A percentile compares a stretch with the other conserved stretches of the same genome.
Conservation (phyloP, 352 stramenopile species). For the Globisporangium abappressorium region DNA sequence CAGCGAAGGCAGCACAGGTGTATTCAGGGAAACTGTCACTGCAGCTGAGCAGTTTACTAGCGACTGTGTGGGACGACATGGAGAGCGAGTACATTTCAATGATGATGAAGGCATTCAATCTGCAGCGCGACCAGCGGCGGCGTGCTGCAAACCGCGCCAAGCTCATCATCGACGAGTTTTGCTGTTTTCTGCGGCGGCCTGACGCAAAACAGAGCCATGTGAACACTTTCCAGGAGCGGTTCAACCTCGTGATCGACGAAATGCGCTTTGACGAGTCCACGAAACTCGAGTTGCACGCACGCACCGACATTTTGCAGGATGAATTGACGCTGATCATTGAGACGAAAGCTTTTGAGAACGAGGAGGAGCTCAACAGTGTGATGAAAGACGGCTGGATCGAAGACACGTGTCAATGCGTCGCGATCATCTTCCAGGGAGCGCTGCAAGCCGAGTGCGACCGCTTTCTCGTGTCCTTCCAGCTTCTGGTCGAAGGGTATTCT, state of each 20-base stretch:
- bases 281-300: slow-evolving; percentile 79
- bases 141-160: slow-evolving; percentile 25
- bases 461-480: slow-evolving; percentile 54
- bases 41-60: slow-evolving; percentile 28
- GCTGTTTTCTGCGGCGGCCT: slow-evolving; percentile 45
- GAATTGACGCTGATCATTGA: slow-evolving; percentile 49
- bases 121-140: slow-evolving; percentile 36
- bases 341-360: slow-evolving; percentile 33
- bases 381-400: slow-evolving; percentile 59
- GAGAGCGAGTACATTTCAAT: slow-evolving; percentile 48
- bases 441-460: slow-evolving; percentile 74
- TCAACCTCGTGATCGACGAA: slow-evolving; percentile 79
- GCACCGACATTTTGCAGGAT: slow-evolving; percentile 69
- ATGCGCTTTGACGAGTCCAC: slow-evolving; percentile 82
- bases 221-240: slow-evolving; percentile 62
- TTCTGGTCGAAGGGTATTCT: slow-evolving; percentile 52
- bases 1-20: slow-evolving; percentile 9
- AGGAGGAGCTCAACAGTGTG: slow-evolving; percentile 45
- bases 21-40: slow-evolving; percentile 38
- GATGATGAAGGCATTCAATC: slow-evolving; percentile 44
- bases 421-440: slow-evolving; percentile 43
- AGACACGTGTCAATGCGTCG: slow-evolving; percentile 39
- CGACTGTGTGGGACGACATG: slow-evolving; percentile 50
- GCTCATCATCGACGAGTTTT: slow-evolving; percentile 46
- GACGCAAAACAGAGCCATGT: slow-evolving; percentile 71